Evolutionary conservation across 2,329 filamentous ascomycete species (phyloP).

Genomic region (Fonsecaea nubica): DNA sequence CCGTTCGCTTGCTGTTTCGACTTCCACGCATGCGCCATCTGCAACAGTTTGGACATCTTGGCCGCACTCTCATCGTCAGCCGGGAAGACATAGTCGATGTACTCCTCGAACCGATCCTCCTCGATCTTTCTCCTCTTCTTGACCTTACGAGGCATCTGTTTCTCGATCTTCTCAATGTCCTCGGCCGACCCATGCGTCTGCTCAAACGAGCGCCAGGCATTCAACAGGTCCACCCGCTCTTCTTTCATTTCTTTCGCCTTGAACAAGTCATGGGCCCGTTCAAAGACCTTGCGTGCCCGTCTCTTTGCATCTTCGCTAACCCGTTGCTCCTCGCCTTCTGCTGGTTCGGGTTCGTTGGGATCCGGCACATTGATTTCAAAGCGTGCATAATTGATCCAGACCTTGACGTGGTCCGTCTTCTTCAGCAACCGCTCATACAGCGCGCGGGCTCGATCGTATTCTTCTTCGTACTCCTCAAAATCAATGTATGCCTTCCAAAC

Average conservation of each 20-base stretch:
- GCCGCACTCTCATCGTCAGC: slow-evolving; percentile 87
- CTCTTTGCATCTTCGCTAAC: slow-evolving; percentile 84
- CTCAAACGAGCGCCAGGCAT: slow-evolving; percentile 93
- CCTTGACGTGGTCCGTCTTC: slow-evolving; percentile 98
- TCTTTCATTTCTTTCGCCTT: slow-evolving; percentile 90
- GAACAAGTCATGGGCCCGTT: slow-evolving; percentile 83
- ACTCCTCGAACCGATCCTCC: slow-evolving; percentile 94
- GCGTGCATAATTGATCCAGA: slow-evolving; percentile 98
- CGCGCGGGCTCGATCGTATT: slow-evolving; percentile 80
- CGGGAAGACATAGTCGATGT: slow-evolving; percentile 96
- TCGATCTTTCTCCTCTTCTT: slow-evolving; percentile 88
- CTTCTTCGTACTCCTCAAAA: slow-evolving; percentile 94
- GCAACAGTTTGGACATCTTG: slow-evolving; percentile 81
- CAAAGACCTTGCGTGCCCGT: slow-evolving; percentile 82
- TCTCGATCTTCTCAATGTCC: slow-evolving; percentile 82
- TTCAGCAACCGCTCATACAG: slow-evolving; percentile 89
- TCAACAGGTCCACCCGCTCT: slow-evolving; percentile 88
- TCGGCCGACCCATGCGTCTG: slow-evolving; percentile 76
- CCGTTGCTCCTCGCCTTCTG: slow-evolving; percentile 63
- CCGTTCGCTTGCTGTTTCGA: slow-evolving; percentile 56
- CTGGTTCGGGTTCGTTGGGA: slow-evolving; percentile 66
- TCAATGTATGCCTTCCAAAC: slow-evolving; percentile 99
- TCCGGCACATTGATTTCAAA: slow-evolving; percentile 96
- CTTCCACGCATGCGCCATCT: slow-evolving; percentile 89
- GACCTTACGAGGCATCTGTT: slow-evolving; percentile 89